Evolutionary conservation across 139 green algal genomes (phyloP).

Genomic region (Closterium sp.): DNA sequence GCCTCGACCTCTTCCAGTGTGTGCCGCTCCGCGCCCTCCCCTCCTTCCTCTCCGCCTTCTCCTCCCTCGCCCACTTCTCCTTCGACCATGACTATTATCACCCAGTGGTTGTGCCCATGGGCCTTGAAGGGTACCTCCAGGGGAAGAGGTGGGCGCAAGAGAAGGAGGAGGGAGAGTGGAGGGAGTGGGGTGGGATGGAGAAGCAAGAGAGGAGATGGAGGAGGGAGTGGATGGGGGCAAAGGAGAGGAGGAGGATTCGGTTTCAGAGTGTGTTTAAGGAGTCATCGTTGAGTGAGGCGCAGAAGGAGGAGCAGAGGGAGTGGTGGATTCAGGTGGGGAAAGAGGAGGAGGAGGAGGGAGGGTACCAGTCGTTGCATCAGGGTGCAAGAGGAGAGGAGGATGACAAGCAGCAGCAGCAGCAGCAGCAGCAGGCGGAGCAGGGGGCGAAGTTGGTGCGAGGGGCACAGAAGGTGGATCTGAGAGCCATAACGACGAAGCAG

Average conservation of each 20-base stretch:
- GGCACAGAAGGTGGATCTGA: background rate
- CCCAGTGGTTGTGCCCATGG: background rate
- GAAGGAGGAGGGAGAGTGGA: background rate
- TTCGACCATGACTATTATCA: background rate
- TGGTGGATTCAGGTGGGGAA: background rate
- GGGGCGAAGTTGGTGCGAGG: background rate
- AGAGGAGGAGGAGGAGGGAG: background rate
- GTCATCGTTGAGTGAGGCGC: background rate
- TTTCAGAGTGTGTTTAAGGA: background rate
- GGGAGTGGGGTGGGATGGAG: background rate
- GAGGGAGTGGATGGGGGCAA: too few relatives aligned
- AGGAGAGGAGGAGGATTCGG: background rate
- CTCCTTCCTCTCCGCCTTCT: background rate
- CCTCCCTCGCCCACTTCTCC: background rate
- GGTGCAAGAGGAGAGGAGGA: background rate
- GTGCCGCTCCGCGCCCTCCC: background rate
- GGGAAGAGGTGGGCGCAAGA: background rate
- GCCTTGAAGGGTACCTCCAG: background rate
- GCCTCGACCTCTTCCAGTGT: background rate
- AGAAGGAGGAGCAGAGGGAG: background rate
- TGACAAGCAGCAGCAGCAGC: background rate
- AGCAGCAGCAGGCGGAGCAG: background rate
- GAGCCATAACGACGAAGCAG: background rate
- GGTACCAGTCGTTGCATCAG: background rate
- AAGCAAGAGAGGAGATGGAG: background rate